Evolutionary conservation across 371 early-diverging fungal genomes (phyloP).

Genomic region (Mortierella sp.): DNA sequence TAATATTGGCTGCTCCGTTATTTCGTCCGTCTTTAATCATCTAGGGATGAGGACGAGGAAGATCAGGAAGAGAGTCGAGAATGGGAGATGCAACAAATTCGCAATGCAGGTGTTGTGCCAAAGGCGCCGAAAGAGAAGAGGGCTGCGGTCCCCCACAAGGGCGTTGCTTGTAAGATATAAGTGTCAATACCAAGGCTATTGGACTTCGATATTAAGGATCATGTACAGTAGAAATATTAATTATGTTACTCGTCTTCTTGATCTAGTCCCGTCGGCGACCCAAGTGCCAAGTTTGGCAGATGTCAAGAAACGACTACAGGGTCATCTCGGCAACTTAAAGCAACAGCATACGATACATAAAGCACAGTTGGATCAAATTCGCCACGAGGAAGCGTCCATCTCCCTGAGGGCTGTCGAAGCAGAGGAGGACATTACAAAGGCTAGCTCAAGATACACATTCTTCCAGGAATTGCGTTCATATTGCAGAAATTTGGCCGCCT

Average conservation of each 20-base stretch:
- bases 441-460: conserved; percentile 70
- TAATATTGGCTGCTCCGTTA: too few relatives aligned
- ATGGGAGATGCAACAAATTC: conserved; percentile 78
- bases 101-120: conserved; percentile 63
- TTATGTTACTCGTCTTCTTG: too few relatives aligned
- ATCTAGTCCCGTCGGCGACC: conserved; percentile 63
- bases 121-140: conserved; percentile 43
- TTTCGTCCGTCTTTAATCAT: not conserved
- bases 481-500: conserved; percentile 73
- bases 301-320: conserved; percentile 57
- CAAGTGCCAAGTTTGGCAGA: conserved; percentile 64
- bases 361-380: conserved; percentile 60
- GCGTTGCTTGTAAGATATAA: conserved; percentile 28
- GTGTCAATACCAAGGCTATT: too few relatives aligned
- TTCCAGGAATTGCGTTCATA: conserved; percentile 73
- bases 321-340: conserved; percentile 51
- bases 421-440: conserved; percentile 59
- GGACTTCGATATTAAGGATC: not conserved
- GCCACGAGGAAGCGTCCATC: conserved; percentile 58
- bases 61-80: conserved; percentile 72
- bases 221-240: too few relatives aligned
- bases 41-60: conserved; percentile 59
- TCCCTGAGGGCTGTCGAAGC: conserved; percentile 54
- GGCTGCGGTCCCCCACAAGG: conserved; percentile 46
- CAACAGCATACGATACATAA: conserved; percentile 58